Evolutionary conservation across 1,284 basidiomycete genomes (phyloP).

Genomic region (Volvariella volvacea): DNA sequence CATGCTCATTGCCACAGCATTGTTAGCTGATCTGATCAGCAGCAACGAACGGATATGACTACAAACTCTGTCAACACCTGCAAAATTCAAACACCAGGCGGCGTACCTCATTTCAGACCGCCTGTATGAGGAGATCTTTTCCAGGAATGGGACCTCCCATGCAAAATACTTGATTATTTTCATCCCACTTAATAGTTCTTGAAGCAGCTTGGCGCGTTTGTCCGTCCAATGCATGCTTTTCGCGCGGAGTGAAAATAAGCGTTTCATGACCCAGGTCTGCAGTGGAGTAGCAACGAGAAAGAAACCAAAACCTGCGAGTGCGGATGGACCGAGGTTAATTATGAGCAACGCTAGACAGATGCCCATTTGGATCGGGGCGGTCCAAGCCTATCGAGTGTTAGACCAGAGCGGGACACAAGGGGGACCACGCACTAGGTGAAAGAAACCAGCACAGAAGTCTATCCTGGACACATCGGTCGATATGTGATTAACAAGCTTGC

Average conservation of each 20-base stretch:
- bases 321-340: conserved; percentile 71
- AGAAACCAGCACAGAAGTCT: conserved; percentile 84
- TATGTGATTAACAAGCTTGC: conserved; percentile 88
- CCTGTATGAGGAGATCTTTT: conserved; percentile 66
- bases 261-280: conserved; percentile 72
- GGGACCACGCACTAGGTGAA: conserved; percentile 62
- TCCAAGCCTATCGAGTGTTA: conserved; percentile 43
- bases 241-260: conserved; percentile 63
- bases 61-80: too few species aligned
- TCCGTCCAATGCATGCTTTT: conserved; percentile 92
- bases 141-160: conserved; percentile 67
- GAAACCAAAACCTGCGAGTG: conserved; percentile 80
- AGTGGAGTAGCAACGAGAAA: conserved; percentile 56
- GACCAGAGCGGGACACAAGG: conserved; percentile 15
- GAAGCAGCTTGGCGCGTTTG: conserved; percentile 75
- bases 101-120: conserved; percentile 64
- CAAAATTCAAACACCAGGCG: not conserved
- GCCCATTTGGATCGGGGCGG: conserved; percentile 65
- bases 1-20: conserved; percentile 61
- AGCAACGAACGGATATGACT: conserved; percentile 74
- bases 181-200: conserved; percentile 83
- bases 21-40: conserved; percentile 66
- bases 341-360: conserved; percentile 69
- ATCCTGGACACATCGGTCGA: conserved; percentile 89
- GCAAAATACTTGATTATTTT: conserved; percentile 87